Evolutionary conservation across 495 filamentous ascomycete genomes (phyloP), one percentile per base, ranked within the genome.

Genomic region (Penicillium lagena): DNA sequence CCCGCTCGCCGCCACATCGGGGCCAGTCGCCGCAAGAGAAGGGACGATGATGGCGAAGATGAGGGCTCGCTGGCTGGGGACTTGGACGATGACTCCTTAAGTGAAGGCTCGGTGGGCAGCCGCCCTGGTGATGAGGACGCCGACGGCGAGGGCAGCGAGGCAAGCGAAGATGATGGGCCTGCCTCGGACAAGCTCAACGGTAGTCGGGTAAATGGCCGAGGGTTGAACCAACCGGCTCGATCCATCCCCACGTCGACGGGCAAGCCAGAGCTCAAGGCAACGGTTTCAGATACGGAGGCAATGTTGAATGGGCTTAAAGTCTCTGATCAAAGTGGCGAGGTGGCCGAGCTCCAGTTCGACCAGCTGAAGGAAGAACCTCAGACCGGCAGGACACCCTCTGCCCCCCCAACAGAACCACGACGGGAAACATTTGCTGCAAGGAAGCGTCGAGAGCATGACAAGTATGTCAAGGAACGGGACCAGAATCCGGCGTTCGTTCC

Each of bases 401-500:
- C 70, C 36, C 64, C 69, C 37, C 63, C 68, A 12, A 58, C 62
- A 11, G 68, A 68, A 42, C 49, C 57, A 7, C 66, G 57, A 49
- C 55, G 62, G 41, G 62, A 85, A 48, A 70, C 72, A 12, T 62
- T 77, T 32, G 75, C 77, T 43, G 86, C 93, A 37, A 73, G 76
- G 44, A 81, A 85, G 65, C 81, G 87, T 41, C 81, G 84, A 41
- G 91, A 96, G 52, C 86, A 95, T 54, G 91, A 96, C 35, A 89
- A 95, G 55, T 89, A 90, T 63, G 79, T 82, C 61, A 87, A 87
- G 68, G 85, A 85, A 60, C 78, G 87, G 50, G 90, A 91, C 57
- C 82, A 86, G 48, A 89, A 96, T 67, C 93, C 93, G 35, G 82
- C 91, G 29, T 95, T 95, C 63, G 90, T 97, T 30, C 93, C 93